phyloP scores from a whole-genome alignment of 2,329 filamentous ascomycete genomes.

The Xylaria multiplex region DNA sequence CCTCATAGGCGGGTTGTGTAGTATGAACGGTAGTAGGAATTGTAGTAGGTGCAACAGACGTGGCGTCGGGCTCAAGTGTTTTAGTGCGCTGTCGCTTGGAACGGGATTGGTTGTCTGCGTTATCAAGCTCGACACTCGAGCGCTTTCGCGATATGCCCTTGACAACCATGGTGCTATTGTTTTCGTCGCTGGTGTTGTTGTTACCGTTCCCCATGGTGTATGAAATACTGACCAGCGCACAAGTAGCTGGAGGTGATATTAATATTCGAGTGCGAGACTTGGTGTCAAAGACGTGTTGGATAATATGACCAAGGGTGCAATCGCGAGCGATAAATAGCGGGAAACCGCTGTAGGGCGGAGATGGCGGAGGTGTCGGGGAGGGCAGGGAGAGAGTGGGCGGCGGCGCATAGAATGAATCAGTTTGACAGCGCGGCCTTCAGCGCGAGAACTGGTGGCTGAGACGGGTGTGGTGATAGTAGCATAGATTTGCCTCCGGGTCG shows the following conservation, averaged over 20 bases:
- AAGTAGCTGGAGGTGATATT: not conserved
- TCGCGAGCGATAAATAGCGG: not conserved
- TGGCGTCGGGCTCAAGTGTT: slow-evolving; percentile 37
- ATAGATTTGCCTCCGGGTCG: slow-evolving; percentile 13
- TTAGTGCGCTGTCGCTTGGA: slow-evolving; percentile 45
- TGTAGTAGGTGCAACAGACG: not conserved
- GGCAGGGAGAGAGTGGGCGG: not conserved
- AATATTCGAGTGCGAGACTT: not conserved
- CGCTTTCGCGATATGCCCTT: slow-evolving; percentile 42
- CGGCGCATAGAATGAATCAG: slow-evolving; percentile 3
- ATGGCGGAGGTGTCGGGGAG: no score
- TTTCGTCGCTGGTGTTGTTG: not conserved
- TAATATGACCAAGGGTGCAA: not conserved
- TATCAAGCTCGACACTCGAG: slow-evolving; percentile 35
- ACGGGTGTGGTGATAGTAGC: not conserved
- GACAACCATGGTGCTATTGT: slow-evolving; percentile 27
- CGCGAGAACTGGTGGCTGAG: slow-evolving; percentile 1
- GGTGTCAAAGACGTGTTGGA: not conserved
- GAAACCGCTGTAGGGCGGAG: not conserved
- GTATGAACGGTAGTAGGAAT: not conserved
- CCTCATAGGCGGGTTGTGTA: slow-evolving; percentile 26
- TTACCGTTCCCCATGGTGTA: not conserved
- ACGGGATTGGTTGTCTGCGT: slow-evolving; percentile 26
- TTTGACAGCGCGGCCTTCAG: not conserved
- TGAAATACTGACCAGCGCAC: not conserved